Evolutionary conservation across 1,139 yeast genomes (phyloP), one percentile per base, ranked within the genome.

Genomic region (Pichia sp.): DNA sequence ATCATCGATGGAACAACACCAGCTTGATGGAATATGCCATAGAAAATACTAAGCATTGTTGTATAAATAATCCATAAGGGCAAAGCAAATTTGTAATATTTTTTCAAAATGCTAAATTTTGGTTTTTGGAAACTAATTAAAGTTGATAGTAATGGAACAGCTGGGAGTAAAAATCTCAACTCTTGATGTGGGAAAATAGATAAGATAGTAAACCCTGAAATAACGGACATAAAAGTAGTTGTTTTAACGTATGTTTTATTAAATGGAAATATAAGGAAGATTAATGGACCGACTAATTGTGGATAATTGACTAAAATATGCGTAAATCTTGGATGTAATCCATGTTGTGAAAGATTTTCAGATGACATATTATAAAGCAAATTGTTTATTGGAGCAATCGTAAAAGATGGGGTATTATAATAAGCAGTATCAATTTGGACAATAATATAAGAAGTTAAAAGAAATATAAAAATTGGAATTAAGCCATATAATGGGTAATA

Each of bases 111-210:
- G 24, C 22, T 11, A 2, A 36, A 25, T 16, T 29, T 20, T 2
- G 46, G 31, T 6, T 35, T 40, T 1, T 42, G n/a, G 23, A 43
- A 41, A 20, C 39, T 41, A 6, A 43, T 30, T 8, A 41, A 24
- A 2, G 47, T 37, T 5, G 49, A 35, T 20, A 81, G 61, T 6
- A 90, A 65, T 0, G 97, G 97, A 1, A 85, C 67, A 23, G 82
- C 58, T 0, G 98, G 98, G 0, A 81, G 57, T 39, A 94, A 65
- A 61, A 94, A 94, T 39, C 99, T 69, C 27, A 87, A 70, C 60
- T 94, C 99, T 61, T 94, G 98, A 60, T 94, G 99, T 9, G 95
- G 95, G 12, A 87, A 72, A 0, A 78, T 4, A 0, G 97, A 87
- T 27, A 92, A 69, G 5, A 78, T 48, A 0, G 68, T 5, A 1